Evolutionary conservation across 495 filamentous ascomycete species (phyloP).

Genomic region (Bryoglossum gracile): DNA sequence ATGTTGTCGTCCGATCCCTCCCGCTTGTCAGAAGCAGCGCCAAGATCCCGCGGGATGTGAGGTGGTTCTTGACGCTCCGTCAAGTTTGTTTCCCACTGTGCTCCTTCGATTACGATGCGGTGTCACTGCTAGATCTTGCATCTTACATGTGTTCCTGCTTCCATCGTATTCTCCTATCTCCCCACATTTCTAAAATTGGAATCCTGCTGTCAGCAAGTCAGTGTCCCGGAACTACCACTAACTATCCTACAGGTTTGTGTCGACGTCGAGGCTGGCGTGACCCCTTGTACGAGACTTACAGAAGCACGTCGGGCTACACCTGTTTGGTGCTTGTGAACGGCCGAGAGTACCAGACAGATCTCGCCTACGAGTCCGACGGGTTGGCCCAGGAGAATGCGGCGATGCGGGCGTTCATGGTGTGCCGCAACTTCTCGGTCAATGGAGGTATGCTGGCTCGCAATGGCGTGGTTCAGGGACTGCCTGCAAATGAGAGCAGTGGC

Average conservation of each 20-base stretch:
- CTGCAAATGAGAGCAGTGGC: slow-evolving; percentile 48
- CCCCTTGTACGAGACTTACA: slow-evolving; percentile 80
- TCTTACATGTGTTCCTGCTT: slow-evolving; percentile 5
- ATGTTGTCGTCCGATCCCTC: slow-evolving; percentile 15
- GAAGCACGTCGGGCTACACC: slow-evolving; percentile 62
- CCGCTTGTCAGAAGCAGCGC: too few relatives aligned
- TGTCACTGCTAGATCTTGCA: slow-evolving; percentile 17
- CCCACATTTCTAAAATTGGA: slow-evolving; percentile 9
- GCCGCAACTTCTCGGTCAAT: slow-evolving; percentile 97
- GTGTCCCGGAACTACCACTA: slow-evolving; percentile 32
- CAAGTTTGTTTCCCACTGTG: slow-evolving; percentile 7
- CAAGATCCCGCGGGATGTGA: slow-evolving; percentile 15
- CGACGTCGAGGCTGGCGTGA: slow-evolving; percentile 92
- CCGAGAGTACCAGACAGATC: slow-evolving; percentile 89
- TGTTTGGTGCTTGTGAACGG: slow-evolving; percentile 96
- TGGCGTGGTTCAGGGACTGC: slow-evolving; percentile 82
- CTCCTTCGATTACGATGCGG: slow-evolving; percentile 4
- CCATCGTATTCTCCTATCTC: slow-evolving; percentile 1
- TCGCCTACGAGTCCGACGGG: slow-evolving; percentile 68
- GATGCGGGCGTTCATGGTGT: slow-evolving; percentile 95
- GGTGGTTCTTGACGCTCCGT: neutral
- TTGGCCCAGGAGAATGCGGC: slow-evolving; percentile 92
- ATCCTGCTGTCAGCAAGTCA: slow-evolving; percentile 8
- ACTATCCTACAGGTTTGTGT: slow-evolving; percentile 73
- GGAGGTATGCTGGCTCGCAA: slow-evolving; percentile 82